Evolutionary conservation across 2,329 filamentous ascomycete species (phyloP), one percentile per base, ranked within the genome.

Genomic region (Colletotrichum lindemuthianum): DNA sequence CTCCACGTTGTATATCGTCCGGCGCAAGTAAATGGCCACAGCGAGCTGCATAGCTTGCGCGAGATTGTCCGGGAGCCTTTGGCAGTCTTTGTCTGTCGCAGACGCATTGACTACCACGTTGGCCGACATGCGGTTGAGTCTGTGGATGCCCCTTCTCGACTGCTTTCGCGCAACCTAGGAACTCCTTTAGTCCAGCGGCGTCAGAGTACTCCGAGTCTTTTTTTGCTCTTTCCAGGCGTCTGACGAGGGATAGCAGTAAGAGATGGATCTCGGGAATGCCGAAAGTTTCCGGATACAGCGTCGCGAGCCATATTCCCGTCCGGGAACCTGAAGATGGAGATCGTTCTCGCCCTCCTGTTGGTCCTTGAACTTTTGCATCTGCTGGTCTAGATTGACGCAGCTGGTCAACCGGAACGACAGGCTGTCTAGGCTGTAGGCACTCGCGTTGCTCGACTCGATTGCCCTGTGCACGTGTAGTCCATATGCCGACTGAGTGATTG

Each of bases 261-360:
- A 80, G 34, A 53, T 72, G 75, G 2, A 70, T 59, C 59, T 80
- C 78, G 0, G 77, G 77, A 12, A 80, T 69, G 1, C 77, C 78
- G 55, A 77, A 80, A 32, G 79, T 78, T 57, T 79, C 75, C 0
- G 77, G 77, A 47, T 80, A 80, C 6, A 80, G 71, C 1, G 77
- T 79, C 1, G 71, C 70, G 2, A 74, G 67, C 70, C 74, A 80
- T 3, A 72, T 60, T 3, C 78, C 78, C 1, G 76, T 3, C 78
- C 78, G 1, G 76, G 76, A 2, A 70, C 55, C 50, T 77, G 72
- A 8, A 79, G 71, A 47, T 78, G 77, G 2, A 79, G 67, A 58
- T 79, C 78, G 64, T 79, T 79, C 54, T 79, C 77, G 2, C 76
- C 77, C 60, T 74, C 72, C 32, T 75, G 71, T 47, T 71, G 71